phyloP scores from a whole-genome alignment of 257 asterid genomes.

The Penstemon eatonii region DNA sequence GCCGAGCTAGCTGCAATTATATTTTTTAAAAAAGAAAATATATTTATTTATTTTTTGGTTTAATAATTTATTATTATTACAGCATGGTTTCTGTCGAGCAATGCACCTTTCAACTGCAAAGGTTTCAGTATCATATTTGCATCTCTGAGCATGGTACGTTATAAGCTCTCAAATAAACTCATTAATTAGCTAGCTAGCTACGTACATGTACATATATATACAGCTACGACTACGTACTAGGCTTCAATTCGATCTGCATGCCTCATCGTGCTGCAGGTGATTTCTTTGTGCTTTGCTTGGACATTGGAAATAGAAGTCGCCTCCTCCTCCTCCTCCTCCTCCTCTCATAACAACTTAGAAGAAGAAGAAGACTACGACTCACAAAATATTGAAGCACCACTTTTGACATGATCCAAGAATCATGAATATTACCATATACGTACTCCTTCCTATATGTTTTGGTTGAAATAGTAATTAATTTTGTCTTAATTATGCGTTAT shows the following conservation, averaged over 20 bases:
- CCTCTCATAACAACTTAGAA: slow-evolving; percentile 33
- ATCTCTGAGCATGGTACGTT: slow-evolving; percentile 61
- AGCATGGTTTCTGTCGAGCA: slow-evolving; percentile 80
- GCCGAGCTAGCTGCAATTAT: background rate
- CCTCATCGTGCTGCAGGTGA: slow-evolving; percentile 45
- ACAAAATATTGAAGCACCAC: slow-evolving; percentile 69
- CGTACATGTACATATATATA: too few species aligned
- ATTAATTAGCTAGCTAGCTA: too few species aligned
- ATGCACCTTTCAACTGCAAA: slow-evolving; percentile 91
- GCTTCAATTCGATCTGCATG: background rate
- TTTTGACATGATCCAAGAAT: slow-evolving; percentile 41
- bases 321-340: slow-evolving; percentile 1
- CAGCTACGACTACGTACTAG: background rate
- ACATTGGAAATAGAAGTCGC: slow-evolving; percentile 41
- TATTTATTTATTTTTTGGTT: slow-evolving; percentile 16
- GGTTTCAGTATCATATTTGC: slow-evolving; percentile 92
- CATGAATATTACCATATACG: too few species aligned
- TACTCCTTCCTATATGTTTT: too few species aligned
- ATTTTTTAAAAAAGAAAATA: background rate
- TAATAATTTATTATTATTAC: slow-evolving; percentile 25
- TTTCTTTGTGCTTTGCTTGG: slow-evolving; percentile 65
- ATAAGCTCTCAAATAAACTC: slow-evolving; percentile 30
- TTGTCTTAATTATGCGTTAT: background rate
- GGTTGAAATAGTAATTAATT: too few species aligned
- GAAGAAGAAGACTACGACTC: slow-evolving; percentile 24